phyloP scores from a whole-genome alignment of 768 basidiomycete genomes.

The Macrocybe gigantea region DNA sequence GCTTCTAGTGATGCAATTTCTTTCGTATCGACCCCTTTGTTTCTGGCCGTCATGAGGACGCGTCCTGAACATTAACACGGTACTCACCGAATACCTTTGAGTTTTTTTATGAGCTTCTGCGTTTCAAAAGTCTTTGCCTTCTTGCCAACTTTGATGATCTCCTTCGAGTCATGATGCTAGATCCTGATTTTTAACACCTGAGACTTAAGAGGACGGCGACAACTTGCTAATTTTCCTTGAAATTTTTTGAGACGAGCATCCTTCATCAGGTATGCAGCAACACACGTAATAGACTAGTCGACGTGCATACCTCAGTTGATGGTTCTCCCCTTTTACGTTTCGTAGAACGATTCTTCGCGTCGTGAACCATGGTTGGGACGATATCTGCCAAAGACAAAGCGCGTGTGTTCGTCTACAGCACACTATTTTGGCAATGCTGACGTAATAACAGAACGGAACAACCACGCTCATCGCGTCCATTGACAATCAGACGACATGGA shows the following conservation, averaged over 20 bases:
- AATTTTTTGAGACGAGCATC: constrained; percentile 35
- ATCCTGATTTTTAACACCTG: constrained; percentile 57
- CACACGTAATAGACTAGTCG: no score
- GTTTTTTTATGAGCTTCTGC: constrained; percentile 76
- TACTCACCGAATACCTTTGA: constrained; percentile 62
- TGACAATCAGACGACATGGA: constrained; percentile 9
- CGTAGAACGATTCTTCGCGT: no score
- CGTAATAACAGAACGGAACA: no score
- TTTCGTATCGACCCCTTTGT: constrained; percentile 28
- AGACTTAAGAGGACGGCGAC: neutral
- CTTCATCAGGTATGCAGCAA: constrained; percentile 18
- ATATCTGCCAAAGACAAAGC: no score
- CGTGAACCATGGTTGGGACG: no score
- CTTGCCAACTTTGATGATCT: constrained; percentile 71
- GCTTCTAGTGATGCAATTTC: constrained; percentile 46
- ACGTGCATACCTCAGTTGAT: constrained; percentile 24
- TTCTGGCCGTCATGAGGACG: constrained; percentile 16
- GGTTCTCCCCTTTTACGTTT: constrained; percentile 10
- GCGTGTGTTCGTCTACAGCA: no score
- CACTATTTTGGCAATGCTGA: no score
- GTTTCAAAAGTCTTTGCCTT: constrained; percentile 78
- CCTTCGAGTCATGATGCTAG: constrained; percentile 73
- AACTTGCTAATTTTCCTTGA: constrained; percentile 51
- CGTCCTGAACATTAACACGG: neutral
- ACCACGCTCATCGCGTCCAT: no score